These are phyloP conservation scores for Artemisia argyi DNA, from an alignment of 129 eudicot genomes.

Conservation along the genomic window DNA sequence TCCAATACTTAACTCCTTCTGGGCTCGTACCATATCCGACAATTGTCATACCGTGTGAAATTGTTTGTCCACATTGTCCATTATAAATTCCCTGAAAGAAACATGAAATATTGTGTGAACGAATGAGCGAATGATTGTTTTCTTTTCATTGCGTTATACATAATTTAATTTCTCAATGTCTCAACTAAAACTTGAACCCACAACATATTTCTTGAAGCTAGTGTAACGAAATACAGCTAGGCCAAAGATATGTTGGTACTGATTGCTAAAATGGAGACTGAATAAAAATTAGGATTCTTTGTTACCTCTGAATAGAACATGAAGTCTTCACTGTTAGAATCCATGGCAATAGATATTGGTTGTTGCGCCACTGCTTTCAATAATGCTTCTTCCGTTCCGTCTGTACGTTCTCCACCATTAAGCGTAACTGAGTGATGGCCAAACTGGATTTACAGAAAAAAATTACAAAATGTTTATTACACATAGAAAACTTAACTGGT, in stretches of 20 bases:
- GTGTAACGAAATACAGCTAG: no score
- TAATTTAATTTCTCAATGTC: no score
- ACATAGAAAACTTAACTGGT: no score
- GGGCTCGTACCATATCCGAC: constrained; percentile 25
- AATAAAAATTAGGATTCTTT: background rate
- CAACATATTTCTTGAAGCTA: no score
- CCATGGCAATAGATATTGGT: constrained; percentile 56
- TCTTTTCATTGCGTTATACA: no score
- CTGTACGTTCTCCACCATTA: constrained; percentile 51
- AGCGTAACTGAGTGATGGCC: constrained; percentile 30
- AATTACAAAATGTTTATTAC: constrained; percentile 8
- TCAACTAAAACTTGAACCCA: background rate
- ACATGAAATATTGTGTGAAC: background rate
- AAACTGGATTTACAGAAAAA: constrained; percentile 42
- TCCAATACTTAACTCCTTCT: constrained; percentile 20
- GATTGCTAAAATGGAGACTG: background rate
- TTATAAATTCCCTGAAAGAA: constrained; percentile 52
- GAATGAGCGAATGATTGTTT: background rate
- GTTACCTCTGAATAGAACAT: constrained; percentile 67
- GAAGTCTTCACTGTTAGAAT: constrained; percentile 42
- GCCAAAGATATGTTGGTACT: no score
- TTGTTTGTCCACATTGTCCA: constrained; percentile 54
- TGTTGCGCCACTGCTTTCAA: constrained; percentile 64
- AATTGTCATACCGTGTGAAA: constrained; percentile 32
- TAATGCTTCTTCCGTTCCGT: constrained; percentile 45